A percentile compares a stretch with the other conserved stretches of the same genome.
These are phyloP conservation scores for Ophiostoma triangulosporum DNA, from an alignment of 2,329 filamentous ascomycete species.

Conservation along the genomic window DNA sequence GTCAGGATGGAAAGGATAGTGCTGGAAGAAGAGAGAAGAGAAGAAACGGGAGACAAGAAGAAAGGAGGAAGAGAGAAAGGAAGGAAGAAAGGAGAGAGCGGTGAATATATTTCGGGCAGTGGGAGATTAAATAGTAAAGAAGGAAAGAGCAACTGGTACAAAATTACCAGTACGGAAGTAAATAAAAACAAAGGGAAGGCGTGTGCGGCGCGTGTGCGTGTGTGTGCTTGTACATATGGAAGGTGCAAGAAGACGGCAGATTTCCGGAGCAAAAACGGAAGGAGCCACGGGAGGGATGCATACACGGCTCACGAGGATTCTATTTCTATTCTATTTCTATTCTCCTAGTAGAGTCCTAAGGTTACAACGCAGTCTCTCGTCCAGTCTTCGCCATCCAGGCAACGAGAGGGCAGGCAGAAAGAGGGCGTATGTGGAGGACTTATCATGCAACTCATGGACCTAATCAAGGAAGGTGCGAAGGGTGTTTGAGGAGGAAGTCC, in stretches of 20 bases:
- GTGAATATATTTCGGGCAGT: neutral
- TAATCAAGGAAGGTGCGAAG: neutral
- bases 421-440: no score
- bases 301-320: neutral
- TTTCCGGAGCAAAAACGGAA: neutral
- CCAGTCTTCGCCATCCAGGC: no score
- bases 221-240: neutral
- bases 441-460: neutral
- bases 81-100: neutral
- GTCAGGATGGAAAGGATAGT: neutral
- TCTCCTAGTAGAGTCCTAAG: no score
- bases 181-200: neutral
- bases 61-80: neutral
- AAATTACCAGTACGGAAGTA: neutral
- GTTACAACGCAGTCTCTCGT: no score
- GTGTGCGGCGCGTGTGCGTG: neutral
- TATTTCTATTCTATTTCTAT: no score
- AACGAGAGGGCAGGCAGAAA: neutral
- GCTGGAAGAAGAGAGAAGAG: neutral
- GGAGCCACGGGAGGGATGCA: neutral
- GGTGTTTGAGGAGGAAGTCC: neutral
- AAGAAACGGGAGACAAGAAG: neutral
- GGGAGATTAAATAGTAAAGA: neutral
- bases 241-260: neutral
- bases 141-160: neutral